Conservation (phyloP, 306 rosid species). For the Comarum palustre region DNA sequence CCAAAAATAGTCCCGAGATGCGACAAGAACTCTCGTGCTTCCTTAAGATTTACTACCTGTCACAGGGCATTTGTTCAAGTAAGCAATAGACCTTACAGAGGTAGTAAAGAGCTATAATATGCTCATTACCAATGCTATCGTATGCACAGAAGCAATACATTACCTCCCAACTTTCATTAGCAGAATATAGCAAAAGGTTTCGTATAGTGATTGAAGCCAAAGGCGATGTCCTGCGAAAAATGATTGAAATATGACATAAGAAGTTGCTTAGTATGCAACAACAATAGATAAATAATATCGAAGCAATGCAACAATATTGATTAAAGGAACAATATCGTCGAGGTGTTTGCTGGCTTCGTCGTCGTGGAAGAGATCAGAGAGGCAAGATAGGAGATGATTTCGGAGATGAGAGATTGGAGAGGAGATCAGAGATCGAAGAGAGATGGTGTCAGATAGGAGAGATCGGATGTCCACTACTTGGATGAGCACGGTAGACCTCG, state of each 20-base stretch:
- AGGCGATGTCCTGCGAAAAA: slow-evolving; percentile 66
- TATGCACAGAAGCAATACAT: slow-evolving; percentile 17
- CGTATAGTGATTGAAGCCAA: slow-evolving; percentile 81
- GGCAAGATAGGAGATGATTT: too few species aligned
- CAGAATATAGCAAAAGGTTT: slow-evolving; percentile 72
- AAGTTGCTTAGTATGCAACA: background rate
- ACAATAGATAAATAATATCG: too few species aligned
- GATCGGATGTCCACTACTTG: too few species aligned
- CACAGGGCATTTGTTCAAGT: slow-evolving; percentile 32
- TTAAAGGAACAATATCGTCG: too few species aligned
- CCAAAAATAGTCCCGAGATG: too few species aligned
- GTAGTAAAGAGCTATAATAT: background rate
- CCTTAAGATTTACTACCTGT: slow-evolving; percentile 93
- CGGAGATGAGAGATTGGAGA: too few species aligned
- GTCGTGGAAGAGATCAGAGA: too few species aligned
- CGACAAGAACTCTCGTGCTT: slow-evolving; percentile 63
- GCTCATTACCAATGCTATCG: background rate
- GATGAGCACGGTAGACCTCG: too few species aligned
- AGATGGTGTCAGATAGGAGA: too few species aligned
- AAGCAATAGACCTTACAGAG: slow-evolving; percentile 19
- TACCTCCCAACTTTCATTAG: slow-evolving; percentile 89
- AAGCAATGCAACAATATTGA: too few species aligned
- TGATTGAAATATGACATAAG: slow-evolving; percentile 16
- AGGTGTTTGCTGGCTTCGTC: too few species aligned
- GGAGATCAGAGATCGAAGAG: too few species aligned